phyloP scores from a whole-genome alignment of 2,329 filamentous ascomycete genomes.

The Metarhizium robertsii region DNA sequence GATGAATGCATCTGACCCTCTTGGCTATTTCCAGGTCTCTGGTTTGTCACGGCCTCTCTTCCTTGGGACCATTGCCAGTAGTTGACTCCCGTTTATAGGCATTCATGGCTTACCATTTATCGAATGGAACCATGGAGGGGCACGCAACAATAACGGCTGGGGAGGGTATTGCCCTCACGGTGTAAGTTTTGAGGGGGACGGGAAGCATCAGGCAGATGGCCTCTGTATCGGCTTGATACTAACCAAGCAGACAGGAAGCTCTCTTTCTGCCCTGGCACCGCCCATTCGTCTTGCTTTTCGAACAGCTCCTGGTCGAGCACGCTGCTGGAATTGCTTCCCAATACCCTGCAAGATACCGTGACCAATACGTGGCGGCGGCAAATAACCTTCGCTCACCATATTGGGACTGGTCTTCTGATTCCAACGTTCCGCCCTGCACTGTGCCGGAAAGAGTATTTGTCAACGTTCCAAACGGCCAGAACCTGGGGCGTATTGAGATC shows the following conservation, averaged over 20 bases:
- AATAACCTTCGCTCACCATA: conserved; percentile 37
- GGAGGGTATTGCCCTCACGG: conserved; percentile 37
- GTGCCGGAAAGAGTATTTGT: conserved; percentile 25
- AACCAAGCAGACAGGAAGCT: conserved; percentile 28
- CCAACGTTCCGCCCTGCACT: conserved; percentile 33
- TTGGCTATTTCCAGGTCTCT: conserved; percentile 41
- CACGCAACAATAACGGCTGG: conserved; percentile 19
- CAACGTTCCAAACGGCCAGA: conserved; percentile 28
- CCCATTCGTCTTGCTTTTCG: conserved; percentile 43
- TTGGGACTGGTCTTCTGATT: conserved; percentile 44
- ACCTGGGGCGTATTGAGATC: conserved; percentile 22
- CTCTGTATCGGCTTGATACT: neutral
- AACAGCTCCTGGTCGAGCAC: conserved; percentile 43
- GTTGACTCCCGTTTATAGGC: conserved; percentile 14
- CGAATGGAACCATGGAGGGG: conserved; percentile 33
- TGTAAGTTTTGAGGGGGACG: conserved; percentile 23
- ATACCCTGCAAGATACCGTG: conserved; percentile 27
- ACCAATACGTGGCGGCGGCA: conserved; percentile 34
- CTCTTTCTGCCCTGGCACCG: conserved; percentile 47
- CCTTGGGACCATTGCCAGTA: no score
- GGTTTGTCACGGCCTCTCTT: conserved; percentile 21
- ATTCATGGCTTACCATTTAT: conserved; percentile 33
- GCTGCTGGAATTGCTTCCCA: conserved; percentile 35
- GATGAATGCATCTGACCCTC: conserved; percentile 27
- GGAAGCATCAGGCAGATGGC: neutral